Percentiles rank a stretch among this genome's conserved stretches.
These are phyloP conservation scores for Sonneratia alba DNA, from an alignment of 345 rosid genomes.

Conservation along the genomic window DNA sequence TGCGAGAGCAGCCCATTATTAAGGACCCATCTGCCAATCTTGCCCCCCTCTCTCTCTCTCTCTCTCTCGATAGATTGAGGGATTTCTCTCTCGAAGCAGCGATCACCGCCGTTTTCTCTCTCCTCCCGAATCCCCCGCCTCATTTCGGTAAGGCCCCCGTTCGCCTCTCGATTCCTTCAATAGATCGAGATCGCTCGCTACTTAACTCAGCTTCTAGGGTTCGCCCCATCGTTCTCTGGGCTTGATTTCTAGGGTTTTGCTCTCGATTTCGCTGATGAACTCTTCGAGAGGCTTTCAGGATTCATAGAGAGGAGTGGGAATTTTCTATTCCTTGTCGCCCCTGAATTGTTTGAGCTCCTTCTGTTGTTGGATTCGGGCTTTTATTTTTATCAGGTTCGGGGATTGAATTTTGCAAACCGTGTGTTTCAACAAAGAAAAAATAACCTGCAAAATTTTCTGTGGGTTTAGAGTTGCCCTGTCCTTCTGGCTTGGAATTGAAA, in stretches of 20 bases:
- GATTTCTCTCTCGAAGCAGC: constrained; percentile 13
- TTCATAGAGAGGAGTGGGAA: not conserved
- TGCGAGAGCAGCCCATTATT: not conserved
- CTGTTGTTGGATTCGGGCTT: not conserved
- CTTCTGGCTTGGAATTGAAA: not conserved
- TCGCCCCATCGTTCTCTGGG: not conserved
- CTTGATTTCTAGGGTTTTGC: constrained; percentile 8
- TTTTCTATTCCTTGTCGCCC: not conserved
- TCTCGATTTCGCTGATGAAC: not conserved
- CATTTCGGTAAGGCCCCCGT: constrained; percentile 21
- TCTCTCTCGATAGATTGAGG: constrained; percentile 2
- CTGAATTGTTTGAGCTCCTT: not conserved
- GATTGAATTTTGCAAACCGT: not conserved
- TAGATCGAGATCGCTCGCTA: not conserved
- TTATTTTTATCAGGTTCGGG: not conserved
- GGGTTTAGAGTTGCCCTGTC: not conserved
- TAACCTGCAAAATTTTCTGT: not conserved
- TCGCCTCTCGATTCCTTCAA: not conserved
- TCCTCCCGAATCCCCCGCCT: constrained; percentile 3
- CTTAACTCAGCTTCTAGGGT: not conserved
- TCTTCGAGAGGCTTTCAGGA: not conserved
- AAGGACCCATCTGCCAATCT: not conserved
- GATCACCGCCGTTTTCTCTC: constrained; percentile 2
- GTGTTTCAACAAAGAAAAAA: not conserved
- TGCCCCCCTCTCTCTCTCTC: not conserved